Base-by-base conservation (phyloP, 2,329 filamentous ascomycete species). In the Aureobasidium sp. region DNA sequence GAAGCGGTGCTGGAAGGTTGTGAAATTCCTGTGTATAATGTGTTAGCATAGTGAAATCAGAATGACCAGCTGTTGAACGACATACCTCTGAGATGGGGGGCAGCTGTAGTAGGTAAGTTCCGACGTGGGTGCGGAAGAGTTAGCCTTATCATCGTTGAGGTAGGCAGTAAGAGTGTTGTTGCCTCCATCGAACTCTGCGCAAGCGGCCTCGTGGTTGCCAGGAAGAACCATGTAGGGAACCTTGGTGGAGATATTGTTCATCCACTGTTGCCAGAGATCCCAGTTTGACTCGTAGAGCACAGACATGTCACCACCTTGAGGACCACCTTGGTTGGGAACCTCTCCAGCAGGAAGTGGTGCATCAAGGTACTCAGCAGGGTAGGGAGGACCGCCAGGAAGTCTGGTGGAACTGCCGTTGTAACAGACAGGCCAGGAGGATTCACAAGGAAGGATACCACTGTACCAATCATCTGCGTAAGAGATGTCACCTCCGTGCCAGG, bases 401-500 rank as follows among this genome's bases (percentile, higher is more conserved):
- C 68, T 56, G 1, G 74, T 75, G 47, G 69, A 73, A 8, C 77
- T 77, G 53, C 79, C 80, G 62, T 82, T 81, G 69, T 81, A 82
- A 72, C 80, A 82, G 15, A 82, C 73, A 1, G 77, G 76, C 78
- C 79, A 81, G 66, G 74, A 56, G 59, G 73, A 70, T 50, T 72
- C 76, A 62, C 80, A 82, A 15, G 79, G 75, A 20, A 82, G 68
- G 59, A 82, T 79, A n/a, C 80, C 79, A 15, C 73, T 76, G 57
- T 76, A 80, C 79, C 78, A 81, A 67, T 81, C 77, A 66, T 81
- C 79, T 0, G 80, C 79, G 63, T 82, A 82, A 57, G 71, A 75
- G 61, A 82, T 71, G 64, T 82, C 80, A 53, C 80, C 80, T 41
- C 79, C 79, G 68, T 82, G 80, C 80, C 80, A 82, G 29, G 76